These are phyloP conservation scores for Vitis hybrid DNA, from an alignment of 177 flowering plant species.

Conservation along the genomic window DNA sequence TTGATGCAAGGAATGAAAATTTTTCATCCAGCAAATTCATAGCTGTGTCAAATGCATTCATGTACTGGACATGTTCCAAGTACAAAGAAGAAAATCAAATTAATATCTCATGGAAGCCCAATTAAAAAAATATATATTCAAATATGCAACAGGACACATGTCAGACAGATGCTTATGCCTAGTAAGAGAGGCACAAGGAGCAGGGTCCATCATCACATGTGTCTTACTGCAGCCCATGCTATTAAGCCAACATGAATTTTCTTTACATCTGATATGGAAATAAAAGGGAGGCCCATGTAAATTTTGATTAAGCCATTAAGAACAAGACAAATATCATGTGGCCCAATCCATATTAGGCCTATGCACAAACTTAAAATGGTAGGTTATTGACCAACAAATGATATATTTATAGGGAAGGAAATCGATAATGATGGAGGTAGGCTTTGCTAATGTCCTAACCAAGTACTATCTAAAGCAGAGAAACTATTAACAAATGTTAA, in stretches of 20 bases:
- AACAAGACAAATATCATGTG: neutral
- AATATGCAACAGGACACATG: neutral
- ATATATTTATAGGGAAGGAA: too few species aligned
- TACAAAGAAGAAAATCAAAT: neutral
- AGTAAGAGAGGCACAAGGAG: too few species aligned
- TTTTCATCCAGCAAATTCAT: conserved; percentile 86
- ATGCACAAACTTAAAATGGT: neutral
- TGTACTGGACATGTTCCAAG: conserved; percentile 57
- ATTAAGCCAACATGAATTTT: neutral
- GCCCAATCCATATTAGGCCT: neutral
- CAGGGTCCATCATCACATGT: too few species aligned
- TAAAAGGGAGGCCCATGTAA: neutral
- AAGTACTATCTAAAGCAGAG: neutral
- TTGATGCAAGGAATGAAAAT: conserved; percentile 75
- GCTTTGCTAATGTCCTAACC: conserved; percentile 1
- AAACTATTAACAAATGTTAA: neutral
- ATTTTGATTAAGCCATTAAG: neutral
- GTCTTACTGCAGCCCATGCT: neutral
- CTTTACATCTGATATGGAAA: neutral
- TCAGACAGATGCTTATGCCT: neutral
- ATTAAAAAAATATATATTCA: neutral
- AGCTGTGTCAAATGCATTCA: conserved; percentile 91
- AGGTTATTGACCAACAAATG: neutral
- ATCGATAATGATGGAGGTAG: neutral
- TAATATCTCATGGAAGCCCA: neutral